These are phyloP conservation scores for Boletus eberwhitei DNA, from an alignment of 768 basidiomycete genomes.

Conservation along the genomic window DNA sequence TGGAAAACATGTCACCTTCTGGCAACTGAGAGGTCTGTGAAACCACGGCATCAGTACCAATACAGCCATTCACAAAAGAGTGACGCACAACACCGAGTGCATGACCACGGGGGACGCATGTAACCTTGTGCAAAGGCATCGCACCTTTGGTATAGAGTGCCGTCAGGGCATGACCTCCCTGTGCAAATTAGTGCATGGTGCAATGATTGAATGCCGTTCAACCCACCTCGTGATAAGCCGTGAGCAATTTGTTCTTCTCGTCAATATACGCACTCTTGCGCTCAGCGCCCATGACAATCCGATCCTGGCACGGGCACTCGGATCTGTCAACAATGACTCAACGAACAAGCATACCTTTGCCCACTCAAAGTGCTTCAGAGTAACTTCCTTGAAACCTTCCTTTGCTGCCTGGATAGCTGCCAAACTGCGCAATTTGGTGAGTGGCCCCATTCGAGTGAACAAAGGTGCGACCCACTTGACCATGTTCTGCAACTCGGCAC, in stretches of 20 bases:
- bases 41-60: constrained; percentile 11
- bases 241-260: constrained; percentile 80
- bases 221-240: constrained; percentile 92
- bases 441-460: neutral
- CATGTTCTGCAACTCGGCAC: constrained; percentile 95
- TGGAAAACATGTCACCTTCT: constrained; percentile 69
- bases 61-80: neutral
- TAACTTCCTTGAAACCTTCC: constrained; percentile 71
- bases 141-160: constrained; percentile 93
- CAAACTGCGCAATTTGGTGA: constrained; percentile 42
- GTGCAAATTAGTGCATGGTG: constrained; percentile 11
- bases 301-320: constrained; percentile 51
- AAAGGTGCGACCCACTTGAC: constrained; percentile 67
- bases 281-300: constrained; percentile 96
- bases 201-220: neutral
- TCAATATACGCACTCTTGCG: constrained; percentile 87
- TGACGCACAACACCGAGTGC: constrained; percentile 78
- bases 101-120: constrained; percentile 94
- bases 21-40: constrained; percentile 73
- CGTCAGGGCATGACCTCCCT: constrained; percentile 93
- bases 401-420: constrained; percentile 95
- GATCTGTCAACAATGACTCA: neutral
- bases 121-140: constrained; percentile 97
- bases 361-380: constrained; percentile 91
- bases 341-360: constrained; percentile 63